Conservation (phyloP, 805 yeast genomes). For the Candida quercuum region DNA sequence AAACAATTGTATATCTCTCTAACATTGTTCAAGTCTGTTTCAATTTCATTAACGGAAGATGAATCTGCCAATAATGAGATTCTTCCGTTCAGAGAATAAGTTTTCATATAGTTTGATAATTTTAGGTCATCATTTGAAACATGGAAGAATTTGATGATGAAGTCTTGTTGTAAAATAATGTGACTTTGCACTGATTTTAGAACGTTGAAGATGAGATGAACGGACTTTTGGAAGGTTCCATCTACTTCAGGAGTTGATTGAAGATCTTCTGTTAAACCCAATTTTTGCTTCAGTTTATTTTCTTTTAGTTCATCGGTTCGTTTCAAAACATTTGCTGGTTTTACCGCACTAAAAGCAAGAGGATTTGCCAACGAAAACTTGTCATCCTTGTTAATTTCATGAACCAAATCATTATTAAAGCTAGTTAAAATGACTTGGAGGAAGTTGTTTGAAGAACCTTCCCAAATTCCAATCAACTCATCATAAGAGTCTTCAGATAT, state of each 20-base stretch:
- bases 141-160: conserved; percentile 37
- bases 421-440: conserved; percentile 30
- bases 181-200: conserved; percentile 32
- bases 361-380: conserved; percentile 16
- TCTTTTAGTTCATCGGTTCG: conserved; percentile 10
- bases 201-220: conserved; percentile 5
- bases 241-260: neutral
- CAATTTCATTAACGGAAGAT: conserved; percentile 30
- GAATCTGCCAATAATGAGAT: conserved; percentile 26
- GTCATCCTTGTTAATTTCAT: conserved; percentile 7
- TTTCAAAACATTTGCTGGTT: conserved; percentile 1
- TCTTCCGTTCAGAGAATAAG: conserved; percentile 28
- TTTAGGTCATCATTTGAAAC: conserved; percentile 28
- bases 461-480: conserved; percentile 38
- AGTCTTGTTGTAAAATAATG: conserved; percentile 33
- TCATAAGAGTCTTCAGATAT: conserved; percentile 43
- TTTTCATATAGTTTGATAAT: conserved; percentile 27
- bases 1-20: conserved; percentile 41
- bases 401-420: conserved; percentile 25
- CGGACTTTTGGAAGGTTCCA: neutral
- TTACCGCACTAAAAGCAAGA: conserved; percentile 7
- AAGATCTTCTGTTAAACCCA: conserved; percentile 13
- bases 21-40: conserved; percentile 42
- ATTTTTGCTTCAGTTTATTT: conserved; percentile 13
- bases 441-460: conserved; percentile 25